Evolutionary conservation across 2,329 filamentous ascomycete genomes (phyloP).

Genomic region (Trichophaea hybrida): DNA sequence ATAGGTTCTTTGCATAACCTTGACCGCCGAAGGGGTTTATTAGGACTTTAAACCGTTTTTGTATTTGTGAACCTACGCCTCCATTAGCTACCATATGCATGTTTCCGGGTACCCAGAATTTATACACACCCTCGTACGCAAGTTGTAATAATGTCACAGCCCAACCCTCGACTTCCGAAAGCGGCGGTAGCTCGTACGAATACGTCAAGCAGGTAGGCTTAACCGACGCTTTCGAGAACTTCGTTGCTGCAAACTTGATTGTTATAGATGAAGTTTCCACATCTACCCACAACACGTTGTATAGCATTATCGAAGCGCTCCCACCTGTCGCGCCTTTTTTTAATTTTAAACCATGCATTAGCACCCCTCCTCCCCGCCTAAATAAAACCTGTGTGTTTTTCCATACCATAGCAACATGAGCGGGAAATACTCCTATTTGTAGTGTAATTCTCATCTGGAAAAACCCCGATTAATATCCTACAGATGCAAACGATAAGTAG

Average conservation of each 20-base stretch:
- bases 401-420: not conserved
- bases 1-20: slow-evolving; percentile 58
- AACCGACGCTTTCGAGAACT: slow-evolving; percentile 43
- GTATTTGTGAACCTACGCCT: slow-evolving; percentile 38
- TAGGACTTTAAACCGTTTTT: slow-evolving; percentile 70
- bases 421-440: not conserved
- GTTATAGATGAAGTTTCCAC: slow-evolving; percentile 45
- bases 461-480: not conserved
- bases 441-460: not conserved
- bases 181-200: slow-evolving; percentile 40
- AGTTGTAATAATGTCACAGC: slow-evolving; percentile 48
- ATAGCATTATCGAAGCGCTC: slow-evolving; percentile 50
- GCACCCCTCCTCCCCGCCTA: not conserved
- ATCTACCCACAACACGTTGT: slow-evolving; percentile 73
- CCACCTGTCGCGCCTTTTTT: not conserved
- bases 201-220: slow-evolving; percentile 49
- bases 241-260: slow-evolving; percentile 56
- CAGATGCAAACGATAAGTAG: not conserved
- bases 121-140: slow-evolving; percentile 37
- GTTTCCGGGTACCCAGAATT: not conserved
- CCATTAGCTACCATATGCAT: not conserved
- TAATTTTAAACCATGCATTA: not conserved
- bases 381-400: not conserved
- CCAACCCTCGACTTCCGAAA: slow-evolving; percentile 45
- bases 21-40: slow-evolving; percentile 86